Base-by-base conservation (phyloP, 2,329 filamentous ascomycete genomes). In the Akanthomyces muscarius region DNA sequence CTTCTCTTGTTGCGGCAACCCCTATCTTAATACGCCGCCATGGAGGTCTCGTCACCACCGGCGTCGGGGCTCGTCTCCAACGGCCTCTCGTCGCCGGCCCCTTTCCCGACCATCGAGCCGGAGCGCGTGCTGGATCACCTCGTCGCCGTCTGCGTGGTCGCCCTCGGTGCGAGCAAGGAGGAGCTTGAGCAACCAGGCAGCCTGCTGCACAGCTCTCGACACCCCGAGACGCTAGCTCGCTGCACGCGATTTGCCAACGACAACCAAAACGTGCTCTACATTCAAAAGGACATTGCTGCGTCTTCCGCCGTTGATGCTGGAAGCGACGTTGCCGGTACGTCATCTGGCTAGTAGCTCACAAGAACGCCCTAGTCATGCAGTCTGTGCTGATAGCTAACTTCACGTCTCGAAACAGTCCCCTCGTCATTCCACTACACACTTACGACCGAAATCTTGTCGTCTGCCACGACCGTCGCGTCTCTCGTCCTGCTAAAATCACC, bases 221-320 rank as follows among this genome's bases (percentile, higher is more conserved):
- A 91, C 68, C 79, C 83, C 61, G 94, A 98, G 70, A 97, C 95
- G 7, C 79, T 96, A 63, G 88, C 92, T 73, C 86, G 92, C 79
- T 97, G 94, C 76, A 87, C 87, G 68, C 89, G 93, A 70, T 98
- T 98, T 77, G 92, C 92, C 64, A 87, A 88, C 65, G 96, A 99
- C 77, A 83, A 89, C 64, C 92, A 97, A 78, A 87, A 89, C 66
- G 92, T 90, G 62, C 81, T 99, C 66, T 98, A 98, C 77, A 89
- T 97, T 66, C 90, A 95, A 74, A 97, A 97, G 78, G 91, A 94
- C 72, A 73, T 88, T 67, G 77, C 84, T 60, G 79, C 82, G 66
- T 80, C 81, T 14, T 80, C 83, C 55, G 75, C 82, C 62, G 71
- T 79, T 47, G 78, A 83, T 63, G 81, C 85, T 66, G 83, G 79